These are phyloP conservation scores for Apostasia ramifera DNA, from an alignment of 106 monocot species.

Conservation along the genomic window DNA sequence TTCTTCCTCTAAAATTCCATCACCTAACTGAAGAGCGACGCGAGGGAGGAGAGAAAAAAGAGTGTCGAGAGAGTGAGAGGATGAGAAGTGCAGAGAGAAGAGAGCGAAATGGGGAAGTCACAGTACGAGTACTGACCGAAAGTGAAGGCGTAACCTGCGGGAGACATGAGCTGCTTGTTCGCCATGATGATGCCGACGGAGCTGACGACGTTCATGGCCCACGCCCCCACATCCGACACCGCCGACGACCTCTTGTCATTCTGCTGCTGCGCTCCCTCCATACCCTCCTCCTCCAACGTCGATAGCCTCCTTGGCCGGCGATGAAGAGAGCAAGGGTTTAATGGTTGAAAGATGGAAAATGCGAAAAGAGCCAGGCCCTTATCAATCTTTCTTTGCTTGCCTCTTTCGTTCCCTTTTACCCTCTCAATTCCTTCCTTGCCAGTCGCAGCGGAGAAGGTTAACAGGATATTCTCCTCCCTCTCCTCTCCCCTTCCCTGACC, in stretches of 20 bases:
- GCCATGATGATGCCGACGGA: constrained; percentile 93
- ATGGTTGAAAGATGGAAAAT: no score
- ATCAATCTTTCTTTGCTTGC: no score
- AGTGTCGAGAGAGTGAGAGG: background rate
- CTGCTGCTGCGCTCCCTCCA: constrained; percentile 2
- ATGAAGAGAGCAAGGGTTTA: no score
- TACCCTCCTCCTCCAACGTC: background rate
- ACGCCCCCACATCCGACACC: constrained; percentile 63
- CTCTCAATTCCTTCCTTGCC: no score
- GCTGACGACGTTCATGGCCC: constrained; percentile 91
- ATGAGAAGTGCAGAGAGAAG: background rate
- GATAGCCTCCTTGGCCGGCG: background rate
- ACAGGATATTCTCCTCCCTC: no score
- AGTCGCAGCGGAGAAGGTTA: no score
- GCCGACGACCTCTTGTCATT: constrained; percentile 16
- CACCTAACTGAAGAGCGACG: no score
- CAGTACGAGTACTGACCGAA: constrained; percentile 42
- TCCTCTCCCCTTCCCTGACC: no score
- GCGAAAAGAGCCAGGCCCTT: no score
- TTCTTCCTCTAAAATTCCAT: background rate
- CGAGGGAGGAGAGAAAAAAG: background rate
- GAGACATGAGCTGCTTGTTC: constrained; percentile 86
- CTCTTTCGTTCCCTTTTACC: no score
- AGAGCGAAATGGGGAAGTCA: background rate
- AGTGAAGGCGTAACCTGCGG: constrained; percentile 64